Evolutionary conservation across 768 basidiomycete species (phyloP).

Genomic region (Boletus subparvulus): DNA sequence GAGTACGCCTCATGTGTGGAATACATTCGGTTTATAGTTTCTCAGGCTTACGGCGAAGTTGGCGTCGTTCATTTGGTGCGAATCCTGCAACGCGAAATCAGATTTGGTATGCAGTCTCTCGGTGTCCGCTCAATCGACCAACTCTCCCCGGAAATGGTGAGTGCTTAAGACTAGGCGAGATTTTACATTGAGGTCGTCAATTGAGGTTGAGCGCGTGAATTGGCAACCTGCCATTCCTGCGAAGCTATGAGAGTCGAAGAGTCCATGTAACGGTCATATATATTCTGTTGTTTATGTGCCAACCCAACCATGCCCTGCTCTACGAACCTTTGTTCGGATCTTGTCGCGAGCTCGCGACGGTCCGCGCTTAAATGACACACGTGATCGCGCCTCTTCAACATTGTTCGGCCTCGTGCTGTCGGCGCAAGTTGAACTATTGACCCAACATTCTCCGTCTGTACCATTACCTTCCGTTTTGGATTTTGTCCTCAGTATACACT

Average conservation of each 20-base stretch:
- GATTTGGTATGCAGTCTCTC: constrained; percentile 70
- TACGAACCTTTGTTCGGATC: neutral
- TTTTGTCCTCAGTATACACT: neutral
- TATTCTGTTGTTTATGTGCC: neutral
- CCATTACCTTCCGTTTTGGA: neutral
- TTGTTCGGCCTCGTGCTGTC: constrained; percentile 10
- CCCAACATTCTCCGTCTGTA: constrained; percentile 1
- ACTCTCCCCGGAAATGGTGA: constrained; percentile 73
- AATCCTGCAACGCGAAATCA: constrained; percentile 76
- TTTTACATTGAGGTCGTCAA: constrained; percentile 1
- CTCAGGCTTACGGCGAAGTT: constrained; percentile 70
- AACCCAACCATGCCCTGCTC: neutral
- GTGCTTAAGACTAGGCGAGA: constrained; percentile 12
- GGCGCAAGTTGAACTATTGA: constrained; percentile 3
- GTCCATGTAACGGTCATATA: neutral
- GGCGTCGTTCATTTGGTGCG: constrained; percentile 66
- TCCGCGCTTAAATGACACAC: constrained; percentile 6
- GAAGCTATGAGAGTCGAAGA: constrained; percentile 23
- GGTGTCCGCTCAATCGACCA: constrained; percentile 67
- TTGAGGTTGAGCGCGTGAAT: constrained; percentile 61
- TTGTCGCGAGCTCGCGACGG: neutral
- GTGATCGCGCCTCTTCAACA: constrained; percentile 14
- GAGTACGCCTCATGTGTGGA: constrained; percentile 22
- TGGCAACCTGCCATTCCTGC: constrained; percentile 50
- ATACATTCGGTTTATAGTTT: constrained; percentile 3